Conservation (phyloP, 2,329 filamentous ascomycete species). For the Phyllosticta capitalensis region DNA sequence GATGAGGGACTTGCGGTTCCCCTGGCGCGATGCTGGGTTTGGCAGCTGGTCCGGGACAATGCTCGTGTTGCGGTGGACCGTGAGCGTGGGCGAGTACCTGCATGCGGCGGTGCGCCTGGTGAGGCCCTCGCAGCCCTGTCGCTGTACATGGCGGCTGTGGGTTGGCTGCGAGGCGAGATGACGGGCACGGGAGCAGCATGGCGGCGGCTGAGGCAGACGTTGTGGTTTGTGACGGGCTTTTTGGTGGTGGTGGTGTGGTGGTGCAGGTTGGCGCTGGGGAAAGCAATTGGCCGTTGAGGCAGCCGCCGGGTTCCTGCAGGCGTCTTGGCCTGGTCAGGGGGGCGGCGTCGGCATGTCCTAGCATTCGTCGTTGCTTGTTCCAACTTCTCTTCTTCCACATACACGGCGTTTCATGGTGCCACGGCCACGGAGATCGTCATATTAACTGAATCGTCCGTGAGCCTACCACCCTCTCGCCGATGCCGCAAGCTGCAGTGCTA, state of each 20-base stretch:
- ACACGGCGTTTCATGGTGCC: constrained; percentile 9
- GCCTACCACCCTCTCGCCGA: not conserved
- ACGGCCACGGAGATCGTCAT: constrained; percentile 3
- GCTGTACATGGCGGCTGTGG: not conserved
- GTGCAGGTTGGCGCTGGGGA: not conserved
- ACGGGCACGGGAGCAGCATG: not conserved
- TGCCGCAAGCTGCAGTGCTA: not conserved
- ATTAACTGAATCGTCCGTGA: constrained; percentile 1
- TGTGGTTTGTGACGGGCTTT: too few species aligned
- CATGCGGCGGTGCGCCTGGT: not conserved
- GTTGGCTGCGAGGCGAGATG: not conserved
- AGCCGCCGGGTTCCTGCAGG: constrained; percentile 6
- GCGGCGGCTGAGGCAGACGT: not conserved
- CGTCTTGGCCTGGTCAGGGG: not conserved
- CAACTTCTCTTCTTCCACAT: not conserved
- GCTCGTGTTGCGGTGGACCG: not conserved
- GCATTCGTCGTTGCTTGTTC: constrained; percentile 2
- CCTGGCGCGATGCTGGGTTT: constrained; percentile 9
- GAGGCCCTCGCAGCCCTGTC: constrained; percentile 1
- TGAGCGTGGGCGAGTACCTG: not conserved
- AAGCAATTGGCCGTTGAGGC: not conserved
- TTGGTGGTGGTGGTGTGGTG: too few species aligned
- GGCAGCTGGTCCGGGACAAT: constrained; percentile 4
- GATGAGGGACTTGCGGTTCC: constrained; percentile 9
- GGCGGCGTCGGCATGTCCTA: not conserved